Evolutionary conservation across 2,329 filamentous ascomycete genomes (phyloP), one percentile per base, ranked within the genome.

Genomic region (Xylariaceae sp.): DNA sequence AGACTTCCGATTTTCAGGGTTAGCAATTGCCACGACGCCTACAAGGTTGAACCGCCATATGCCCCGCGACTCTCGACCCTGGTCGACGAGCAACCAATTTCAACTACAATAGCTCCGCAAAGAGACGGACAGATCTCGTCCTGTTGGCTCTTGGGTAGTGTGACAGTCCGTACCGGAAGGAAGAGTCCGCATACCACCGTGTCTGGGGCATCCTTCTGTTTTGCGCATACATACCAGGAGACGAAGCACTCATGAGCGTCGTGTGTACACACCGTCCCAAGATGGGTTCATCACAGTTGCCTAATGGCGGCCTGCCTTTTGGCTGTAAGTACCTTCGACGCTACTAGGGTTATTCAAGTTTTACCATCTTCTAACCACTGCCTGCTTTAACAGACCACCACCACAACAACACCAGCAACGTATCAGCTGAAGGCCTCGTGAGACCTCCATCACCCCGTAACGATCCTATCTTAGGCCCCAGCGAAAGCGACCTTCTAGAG

Each of bases 381-480:
- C 26, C 17, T 31, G n/a, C n/a, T n/a, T n/a, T 36, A 28, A 29
- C 43, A 69, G 65, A 70, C 49, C 8, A 36, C 33, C 16, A 9
- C n/a, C n/a, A 7, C n/a, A n/a, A 16, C 16, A n/a, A n/a, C 8
- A n/a, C 33, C 33, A 36, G n/a, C 8, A 62, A 65, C 31, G 53
- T 68, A 26, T 59, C 60, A 26, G 61, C 65, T 34, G 59, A 65
- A 39, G 53, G 62, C 26, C 56, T 65, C 52, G 75, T 78, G 53
- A 78, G 82, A 63, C 81, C 86, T 39, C 83, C 85, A 47, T 84
- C 85, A 44, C 83, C 87, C 8, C 82, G 82, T 6, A 87, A 87
- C n/a, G 82, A 81, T 33, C 84, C 87, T 16, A 78, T 91, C 36
- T 80, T 91, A 60, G 83, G 85, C 63, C 84, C 87, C 65, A 82